These are phyloP conservation scores for Peltaster fructicola DNA, from an alignment of 2,329 filamentous ascomycete genomes.

Conservation along the genomic window DNA sequence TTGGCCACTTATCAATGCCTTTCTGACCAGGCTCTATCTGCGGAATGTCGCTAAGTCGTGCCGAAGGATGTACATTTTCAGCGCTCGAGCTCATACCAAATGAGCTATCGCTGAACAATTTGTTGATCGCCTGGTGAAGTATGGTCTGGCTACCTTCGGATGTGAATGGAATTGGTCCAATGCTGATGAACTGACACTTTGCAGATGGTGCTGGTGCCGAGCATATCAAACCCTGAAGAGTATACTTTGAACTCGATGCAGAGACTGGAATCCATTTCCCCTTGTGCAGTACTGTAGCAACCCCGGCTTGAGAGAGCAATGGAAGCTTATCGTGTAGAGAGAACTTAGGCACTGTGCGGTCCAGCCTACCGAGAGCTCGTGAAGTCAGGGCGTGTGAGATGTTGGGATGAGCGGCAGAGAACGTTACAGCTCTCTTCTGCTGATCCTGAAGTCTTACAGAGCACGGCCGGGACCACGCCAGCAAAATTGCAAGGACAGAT, in stretches of 20 bases:
- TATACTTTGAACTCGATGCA: constrained; percentile 44
- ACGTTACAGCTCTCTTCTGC: constrained; percentile 14
- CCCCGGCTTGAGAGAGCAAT: constrained; percentile 48
- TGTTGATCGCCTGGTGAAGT: constrained; percentile 64
- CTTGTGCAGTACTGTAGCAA: constrained; percentile 36
- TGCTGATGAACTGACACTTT: constrained; percentile 60
- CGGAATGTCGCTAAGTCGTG: constrained; percentile 30
- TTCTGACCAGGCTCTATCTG: constrained; percentile 41
- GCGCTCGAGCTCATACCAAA: constrained; percentile 45
- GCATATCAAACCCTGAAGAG: constrained; percentile 55
- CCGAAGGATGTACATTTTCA: constrained; percentile 32
- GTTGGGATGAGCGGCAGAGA: constrained; percentile 8
- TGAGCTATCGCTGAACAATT: constrained; percentile 53
- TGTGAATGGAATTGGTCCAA: constrained; percentile 52
- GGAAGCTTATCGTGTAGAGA: constrained; percentile 23
- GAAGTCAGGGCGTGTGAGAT: constrained; percentile 10
- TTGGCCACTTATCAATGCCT: constrained; percentile 65
- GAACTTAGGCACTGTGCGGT: constrained; percentile 6
- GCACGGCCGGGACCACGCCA: constrained; percentile 46
- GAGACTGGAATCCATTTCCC: constrained; percentile 52
- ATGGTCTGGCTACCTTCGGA: constrained; percentile 40
- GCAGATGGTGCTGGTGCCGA: constrained; percentile 52
- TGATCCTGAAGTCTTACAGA: constrained; percentile 42
- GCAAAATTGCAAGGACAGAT: constrained; percentile 43
- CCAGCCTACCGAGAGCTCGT: constrained; percentile 12